Percentiles rank a stretch among this genome's conserved stretches.
phyloP scores from a whole-genome alignment of 2,329 filamentous ascomycete genomes.

The Xylaria sp. region DNA sequence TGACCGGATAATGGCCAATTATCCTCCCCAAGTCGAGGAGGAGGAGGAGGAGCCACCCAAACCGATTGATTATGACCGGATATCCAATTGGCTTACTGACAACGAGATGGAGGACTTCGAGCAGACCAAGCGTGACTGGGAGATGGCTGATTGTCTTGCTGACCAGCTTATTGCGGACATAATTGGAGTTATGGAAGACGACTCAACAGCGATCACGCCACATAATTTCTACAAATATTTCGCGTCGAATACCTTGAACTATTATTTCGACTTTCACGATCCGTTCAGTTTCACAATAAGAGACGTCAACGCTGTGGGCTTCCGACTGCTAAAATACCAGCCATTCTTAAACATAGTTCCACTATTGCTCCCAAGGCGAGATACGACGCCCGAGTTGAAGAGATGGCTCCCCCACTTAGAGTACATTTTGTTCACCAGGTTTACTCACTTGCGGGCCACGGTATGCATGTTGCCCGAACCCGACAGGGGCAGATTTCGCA shows the following conservation, averaged over 20 bases:
- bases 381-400: background rate
- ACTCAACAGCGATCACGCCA: background rate
- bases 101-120: too few species aligned
- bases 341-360: background rate
- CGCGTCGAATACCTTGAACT: background rate
- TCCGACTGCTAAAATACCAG: background rate
- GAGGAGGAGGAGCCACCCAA: too few species aligned
- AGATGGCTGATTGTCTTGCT: background rate
- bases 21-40: too few species aligned
- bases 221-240: background rate
- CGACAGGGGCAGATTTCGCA: background rate
- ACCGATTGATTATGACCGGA: too few species aligned
- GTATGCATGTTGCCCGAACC: too few species aligned
- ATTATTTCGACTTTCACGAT: background rate
- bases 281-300: background rate
- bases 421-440: background rate
- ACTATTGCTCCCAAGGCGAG: background rate
- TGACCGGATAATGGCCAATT: too few species aligned
- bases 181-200: rapidly evolving
- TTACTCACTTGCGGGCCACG: too few species aligned
- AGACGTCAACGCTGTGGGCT: too few species aligned
- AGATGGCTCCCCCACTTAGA: background rate
- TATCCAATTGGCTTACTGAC: too few species aligned
- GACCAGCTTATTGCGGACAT: background rate
- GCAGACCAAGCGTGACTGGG: too few species aligned